Base-by-base conservation (phyloP, 768 basidiomycete genomes). In the Hygrophoropsis aurantiaca region DNA sequence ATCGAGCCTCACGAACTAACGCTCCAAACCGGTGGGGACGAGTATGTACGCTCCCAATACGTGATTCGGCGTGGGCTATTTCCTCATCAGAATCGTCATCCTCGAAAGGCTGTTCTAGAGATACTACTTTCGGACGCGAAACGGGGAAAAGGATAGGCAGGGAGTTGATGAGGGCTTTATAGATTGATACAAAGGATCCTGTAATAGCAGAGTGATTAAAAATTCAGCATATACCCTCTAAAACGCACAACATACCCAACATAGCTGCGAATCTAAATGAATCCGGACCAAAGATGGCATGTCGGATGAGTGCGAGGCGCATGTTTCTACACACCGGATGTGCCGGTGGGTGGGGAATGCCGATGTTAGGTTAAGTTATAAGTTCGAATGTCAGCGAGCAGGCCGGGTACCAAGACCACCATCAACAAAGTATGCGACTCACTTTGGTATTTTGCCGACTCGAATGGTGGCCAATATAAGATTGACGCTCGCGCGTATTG, bases 181-280 rank as follows among this genome's bases (percentile, higher is more conserved):
- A 94, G 5, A 91, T 54, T 1, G 81, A 74, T 1, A 86, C 84
- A 52, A 93, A 92, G 1, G 84, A 80, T 18, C 84, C 88, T 88
- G 52, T 10, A 35, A 15, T 10, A 19, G 1, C n/a, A 11, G 42
- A 24, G 25, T 16, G 21, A 40, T 11, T 15, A 9, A n/a, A 24
- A 25, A 16, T 1, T n/a, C 24, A 19, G 5, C 7, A 25, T 20
- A 52, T 40, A 18, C 19, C 46, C 50, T 46, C 1, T 21, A 19
- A 13, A 7, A 6, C 27, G 27, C 6, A 30, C 27, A 30, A 65
- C 64, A 32, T 51, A 84, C 90, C 92, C 30, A 97, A 72, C 91
- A 94, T 94, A 0, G 85, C 82, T 4, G 85, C 90, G 53, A 95
- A 94, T 16, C 94, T 74, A 59, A 87, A 78, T 0, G 90, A 84